Conservation (phyloP, 768 basidiomycete species). For the Erythrobasidium yunnanense region DNA sequence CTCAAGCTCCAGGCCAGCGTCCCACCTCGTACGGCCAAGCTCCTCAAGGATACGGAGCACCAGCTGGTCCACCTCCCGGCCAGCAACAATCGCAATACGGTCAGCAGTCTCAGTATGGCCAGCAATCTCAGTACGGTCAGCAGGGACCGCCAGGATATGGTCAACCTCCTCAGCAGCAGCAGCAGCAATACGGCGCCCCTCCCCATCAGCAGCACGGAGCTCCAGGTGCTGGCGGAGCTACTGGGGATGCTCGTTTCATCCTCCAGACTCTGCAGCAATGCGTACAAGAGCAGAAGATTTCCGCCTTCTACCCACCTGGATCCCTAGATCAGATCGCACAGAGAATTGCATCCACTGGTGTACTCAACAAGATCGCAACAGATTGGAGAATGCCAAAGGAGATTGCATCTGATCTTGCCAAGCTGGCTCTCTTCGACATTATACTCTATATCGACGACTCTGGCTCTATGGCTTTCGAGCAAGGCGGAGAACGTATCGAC, state of each 20-base stretch:
- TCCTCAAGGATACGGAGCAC: background rate
- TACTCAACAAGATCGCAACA: constrained; percentile 40
- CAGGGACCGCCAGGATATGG: background rate
- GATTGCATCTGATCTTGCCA: constrained; percentile 44
- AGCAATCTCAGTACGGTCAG: constrained; percentile 15
- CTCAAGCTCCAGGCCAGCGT: background rate
- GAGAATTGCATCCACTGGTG: constrained; percentile 41
- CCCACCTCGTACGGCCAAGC: background rate
- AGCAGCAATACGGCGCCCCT: background rate
- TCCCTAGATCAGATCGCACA: constrained; percentile 42
- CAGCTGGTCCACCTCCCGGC: background rate
- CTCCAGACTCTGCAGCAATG: constrained; percentile 16
- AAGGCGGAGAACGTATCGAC: constrained; percentile 44
- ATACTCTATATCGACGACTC: constrained; percentile 40
- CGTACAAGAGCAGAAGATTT: constrained; percentile 41
- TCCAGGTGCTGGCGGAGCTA: background rate
- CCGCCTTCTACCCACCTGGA: constrained; percentile 45
- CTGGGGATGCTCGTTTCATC: background rate
- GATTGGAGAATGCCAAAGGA: constrained; percentile 45
- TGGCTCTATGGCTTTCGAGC: constrained; percentile 17
- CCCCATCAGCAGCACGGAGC: constrained; percentile 1
- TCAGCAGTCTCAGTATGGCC: constrained; percentile 17
- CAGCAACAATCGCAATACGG: background rate
- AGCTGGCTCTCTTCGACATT: constrained; percentile 43
- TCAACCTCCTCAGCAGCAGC: background rate